Base-by-base conservation (phyloP, 345 rosid genomes). In the Lepidium aucheri region DNA sequence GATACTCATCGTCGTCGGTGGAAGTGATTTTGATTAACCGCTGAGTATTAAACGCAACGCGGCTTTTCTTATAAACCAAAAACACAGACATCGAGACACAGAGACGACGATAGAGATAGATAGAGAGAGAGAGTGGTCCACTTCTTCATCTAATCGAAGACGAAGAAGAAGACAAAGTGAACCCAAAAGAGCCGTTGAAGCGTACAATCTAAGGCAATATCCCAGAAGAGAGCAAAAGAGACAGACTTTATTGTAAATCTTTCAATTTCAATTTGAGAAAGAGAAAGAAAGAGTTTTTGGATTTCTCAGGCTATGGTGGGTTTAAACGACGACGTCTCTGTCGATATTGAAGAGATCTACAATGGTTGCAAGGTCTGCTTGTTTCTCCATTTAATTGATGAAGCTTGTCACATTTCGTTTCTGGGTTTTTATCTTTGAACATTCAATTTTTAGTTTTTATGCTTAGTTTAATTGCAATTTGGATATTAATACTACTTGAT, bases 291-390 rank as follows among this genome's bases (percentile, higher is more conserved):
- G 67, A 65, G 39, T 17, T 47, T 63, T 46, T 35, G 12, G 62
- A 5, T 39, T 44, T 62, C 36, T 6, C 7, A 1, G 78, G 79
- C 74, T 81, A 88, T 88, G 98, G 82, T 46, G 17, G 88, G 75
- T n/a, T 83, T 81, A 1, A 83, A 69, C 52, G 89, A 80, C 72
- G 84, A 75, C 73, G 75, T 83, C 63, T 83, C 86, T 39, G 57
- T 87, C 55, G 83, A 84, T 56, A 70, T 82, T 76, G 96, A 89
- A 82, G 84, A 87, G 92, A 89, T 91, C 83, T 81, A 68, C 77
- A 86, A 89, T 63, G 86, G 89, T 60, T 95, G 98, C 64, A 84
- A 87, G 91, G 98, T 86, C 52, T 24, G 61, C 18, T 53, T 14
- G 49, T 65, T 56, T 18, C 58, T 53, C 39, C 38, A 15, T 35